A percentile compares a stretch with the other conserved stretches of the same genome.
Evolutionary conservation across 2,329 filamentous ascomycete species (phyloP).

Genomic region (Penicillium hesseltinei): DNA sequence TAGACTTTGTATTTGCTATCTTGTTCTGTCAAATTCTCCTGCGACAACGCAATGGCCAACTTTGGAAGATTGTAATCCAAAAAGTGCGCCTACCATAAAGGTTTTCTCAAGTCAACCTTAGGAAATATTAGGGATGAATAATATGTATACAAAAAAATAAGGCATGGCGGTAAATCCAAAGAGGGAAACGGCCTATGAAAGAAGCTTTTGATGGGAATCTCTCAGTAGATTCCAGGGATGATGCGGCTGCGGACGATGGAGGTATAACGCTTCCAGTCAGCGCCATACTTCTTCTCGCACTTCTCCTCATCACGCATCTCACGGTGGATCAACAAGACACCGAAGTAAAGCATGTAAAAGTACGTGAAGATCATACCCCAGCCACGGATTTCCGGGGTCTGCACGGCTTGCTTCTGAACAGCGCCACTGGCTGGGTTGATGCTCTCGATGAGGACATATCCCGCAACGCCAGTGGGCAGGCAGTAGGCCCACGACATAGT

Average conservation of each 20-base stretch:
- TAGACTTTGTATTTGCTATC: not conserved
- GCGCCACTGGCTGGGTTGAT: conserved; percentile 54
- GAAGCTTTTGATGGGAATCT: not conserved
- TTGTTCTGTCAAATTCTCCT: not conserved
- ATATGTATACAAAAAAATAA: not conserved
- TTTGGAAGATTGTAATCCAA: not conserved
- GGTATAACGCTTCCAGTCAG: conserved; percentile 88
- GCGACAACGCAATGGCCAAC: too few relatives aligned
- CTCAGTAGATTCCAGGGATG: conserved; percentile 77
- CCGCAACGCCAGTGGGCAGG: conserved; percentile 79
- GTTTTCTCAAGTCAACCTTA: not conserved
- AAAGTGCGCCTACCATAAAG: not conserved
- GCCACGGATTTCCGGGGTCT: conserved; percentile 70
- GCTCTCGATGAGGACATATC: conserved; percentile 66
- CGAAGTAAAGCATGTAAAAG: conserved; percentile 94
- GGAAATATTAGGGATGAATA: not conserved
- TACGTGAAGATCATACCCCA: conserved; percentile 89
- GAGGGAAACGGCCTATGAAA: not conserved
- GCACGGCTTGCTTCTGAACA: conserved; percentile 69
- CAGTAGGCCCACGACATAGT: conserved; percentile 89
- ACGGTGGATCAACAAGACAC: conserved; percentile 77
- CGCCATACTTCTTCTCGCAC: conserved; percentile 85
- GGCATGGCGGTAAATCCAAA: not conserved
- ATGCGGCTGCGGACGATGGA: conserved; percentile 78
- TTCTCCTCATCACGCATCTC: conserved; percentile 87